These are phyloP conservation scores for Neoconidiobolus thromboides DNA, from an alignment of 371 early-diverging fungal species.

Conservation along the genomic window DNA sequence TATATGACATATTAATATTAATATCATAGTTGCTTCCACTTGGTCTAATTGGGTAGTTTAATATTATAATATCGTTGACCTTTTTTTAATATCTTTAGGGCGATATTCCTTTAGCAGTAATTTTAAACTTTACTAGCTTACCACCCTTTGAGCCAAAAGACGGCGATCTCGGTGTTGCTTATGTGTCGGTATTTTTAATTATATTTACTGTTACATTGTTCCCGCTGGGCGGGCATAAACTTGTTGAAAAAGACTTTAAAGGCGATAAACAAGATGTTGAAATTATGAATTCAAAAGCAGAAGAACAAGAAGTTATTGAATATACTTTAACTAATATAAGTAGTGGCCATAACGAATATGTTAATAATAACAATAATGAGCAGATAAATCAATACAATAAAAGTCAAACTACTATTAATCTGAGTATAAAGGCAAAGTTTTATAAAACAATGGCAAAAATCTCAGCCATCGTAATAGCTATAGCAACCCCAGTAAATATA, in stretches of 20 bases:
- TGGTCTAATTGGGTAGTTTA: slow-evolving; percentile 6
- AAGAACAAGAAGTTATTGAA: too few relatives aligned
- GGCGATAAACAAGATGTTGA: not conserved
- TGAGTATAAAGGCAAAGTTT: too few relatives aligned
- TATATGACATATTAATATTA: not conserved
- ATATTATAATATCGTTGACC: not conserved
- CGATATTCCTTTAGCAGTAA: slow-evolving; percentile 18
- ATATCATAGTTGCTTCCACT: not conserved
- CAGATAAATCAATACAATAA: too few relatives aligned
- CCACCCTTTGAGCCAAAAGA: slow-evolving; percentile 18
- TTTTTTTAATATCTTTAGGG: slow-evolving; percentile 9
- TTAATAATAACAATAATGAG: too few relatives aligned
- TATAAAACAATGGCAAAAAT: too few relatives aligned
- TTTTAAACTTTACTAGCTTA: slow-evolving; percentile 14
- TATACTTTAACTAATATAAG: too few relatives aligned
- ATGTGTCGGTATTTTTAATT: slow-evolving; percentile 15
- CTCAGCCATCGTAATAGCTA: too few relatives aligned
- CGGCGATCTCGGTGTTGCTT: slow-evolving; percentile 15
- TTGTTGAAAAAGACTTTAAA: slow-evolving; percentile 8
- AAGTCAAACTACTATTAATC: too few relatives aligned
- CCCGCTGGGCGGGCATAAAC: slow-evolving; percentile 15
- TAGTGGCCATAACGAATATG: too few relatives aligned
- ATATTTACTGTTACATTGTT: slow-evolving; percentile 17
- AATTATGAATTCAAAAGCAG: too few relatives aligned
- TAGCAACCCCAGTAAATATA: slow-evolving; percentile 15